Evolutionary conservation across 2,329 filamentous ascomycete species (phyloP), one percentile per base, ranked within the genome.

Genomic region (Aspergillus sp.): DNA sequence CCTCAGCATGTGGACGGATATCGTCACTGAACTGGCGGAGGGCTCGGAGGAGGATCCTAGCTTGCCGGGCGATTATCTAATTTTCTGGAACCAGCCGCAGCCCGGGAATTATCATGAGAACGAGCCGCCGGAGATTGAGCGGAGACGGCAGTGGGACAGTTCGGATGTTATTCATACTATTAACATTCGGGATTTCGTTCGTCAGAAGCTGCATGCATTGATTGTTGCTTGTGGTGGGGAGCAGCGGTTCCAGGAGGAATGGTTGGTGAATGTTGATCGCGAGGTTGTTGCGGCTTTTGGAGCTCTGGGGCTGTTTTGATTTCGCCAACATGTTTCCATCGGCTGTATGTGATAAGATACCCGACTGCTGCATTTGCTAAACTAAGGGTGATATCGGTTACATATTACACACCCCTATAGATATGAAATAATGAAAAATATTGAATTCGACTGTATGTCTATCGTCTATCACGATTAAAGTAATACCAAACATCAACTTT

Each of bases 1-100:
- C 43, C 60, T 76, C 10, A 72, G 62, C 4, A 59, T 73, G 23
- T 76, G 72, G 72, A 75, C 72, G 2, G 70, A 74, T 49, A 63
- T 74, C 19, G 60, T 72, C 35, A 68, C 65, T 19, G 73, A 75
- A 45, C 58, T 75, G 2, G 63, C 69, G 10, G 70, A 74, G 39
- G 71, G 69, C 12, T 58, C 65, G 1, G 60, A 60, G 17, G 59
- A 65, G 4, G 70, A 73, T 30, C 60, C 62, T 22, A 60, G 63
- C 45, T 60, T 60, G 33, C 56, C 57, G 2, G 65, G 70, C 35
- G 72, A 74, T 48, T 72, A 74, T 46, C 60, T 74, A 5, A 65
- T 71, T 43, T 63, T 60, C 49, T 68, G 66, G 66, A 64, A 68
- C 47, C 60, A 60, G 7, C 63, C 62, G 3, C 56, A 64, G 20